Evolutionary conservation across 495 filamentous ascomycete species (phyloP), one percentile per base, ranked within the genome.

Genomic region (Haplographium delicatum): DNA sequence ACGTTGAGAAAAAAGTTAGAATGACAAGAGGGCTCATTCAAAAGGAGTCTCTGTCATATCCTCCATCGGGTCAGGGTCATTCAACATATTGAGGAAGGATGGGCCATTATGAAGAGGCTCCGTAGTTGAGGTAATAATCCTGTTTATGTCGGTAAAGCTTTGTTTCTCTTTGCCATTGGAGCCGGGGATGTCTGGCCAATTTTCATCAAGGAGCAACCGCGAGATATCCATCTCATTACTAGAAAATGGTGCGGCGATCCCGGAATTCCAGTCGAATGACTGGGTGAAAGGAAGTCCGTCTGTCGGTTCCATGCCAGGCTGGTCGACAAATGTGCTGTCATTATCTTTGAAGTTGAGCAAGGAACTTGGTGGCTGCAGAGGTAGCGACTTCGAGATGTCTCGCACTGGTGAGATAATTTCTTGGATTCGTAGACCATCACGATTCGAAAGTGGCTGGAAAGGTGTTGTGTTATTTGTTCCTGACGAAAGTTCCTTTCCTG

Each of bases 201-300:
- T 55, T 50, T 77, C 74, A 42, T 74, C 71, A 0, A 76, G 64
- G 7, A 78, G 59, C 18, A 77, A 66, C 3, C 73, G 67, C 9
- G 65, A 68, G 47, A 76, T 71, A 50, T 73, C 72, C 72, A 76
- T 74, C 51, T 74, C 73, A 22, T 35, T 59, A 8, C 53, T 56
- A 28, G 43, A 55, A 30, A 62, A 62, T 2, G 61, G 47, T 3
- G 60, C 40, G 23, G 51, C 27, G 20, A 52, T 47, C 6, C 37
- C 56, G 18, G 24, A 24, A 26, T 19, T 43, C 60, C 60, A 63
- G 20, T 63, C 60, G 26, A 63, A 46, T 0, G 47, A 47, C 23
- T 57, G 45, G 7, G 52, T 44, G 16, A 63, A 64, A 11, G 55
- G 44, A 41, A 59, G 33, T 34, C 31, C 18, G 18, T 58, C 56